Evolutionary conservation across 495 filamentous ascomycete species (phyloP).

Genomic region (Aspergillus taichungensis): DNA sequence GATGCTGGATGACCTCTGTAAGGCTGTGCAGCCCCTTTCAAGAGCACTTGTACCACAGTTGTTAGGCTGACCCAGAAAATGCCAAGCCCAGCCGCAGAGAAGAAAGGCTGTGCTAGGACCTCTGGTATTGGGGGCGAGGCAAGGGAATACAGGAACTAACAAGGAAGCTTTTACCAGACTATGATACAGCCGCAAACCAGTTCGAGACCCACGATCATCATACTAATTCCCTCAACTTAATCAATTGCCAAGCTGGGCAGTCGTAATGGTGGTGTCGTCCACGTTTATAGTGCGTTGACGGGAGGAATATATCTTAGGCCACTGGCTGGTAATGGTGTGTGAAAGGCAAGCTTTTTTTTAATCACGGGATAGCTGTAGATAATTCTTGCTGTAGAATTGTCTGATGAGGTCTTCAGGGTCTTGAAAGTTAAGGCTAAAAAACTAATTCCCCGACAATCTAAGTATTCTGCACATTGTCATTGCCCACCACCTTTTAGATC

Average conservation of each 20-base stretch:
- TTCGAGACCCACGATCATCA: not conserved
- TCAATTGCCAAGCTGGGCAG: too few relatives aligned
- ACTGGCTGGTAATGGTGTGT: too few relatives aligned
- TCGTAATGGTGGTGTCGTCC: too few relatives aligned
- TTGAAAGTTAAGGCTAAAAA: not conserved
- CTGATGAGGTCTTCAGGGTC: not conserved
- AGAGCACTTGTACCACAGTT: not conserved
- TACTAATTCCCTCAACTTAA: too few relatives aligned
- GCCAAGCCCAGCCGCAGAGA: not conserved
- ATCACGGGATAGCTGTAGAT: not conserved
- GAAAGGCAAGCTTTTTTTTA: too few relatives aligned
- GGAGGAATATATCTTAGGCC: too few relatives aligned
- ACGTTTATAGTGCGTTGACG: too few relatives aligned
- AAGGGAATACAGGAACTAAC: conserved; percentile 3
- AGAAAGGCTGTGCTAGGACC: conserved; percentile 2
- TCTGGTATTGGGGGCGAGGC: not conserved
- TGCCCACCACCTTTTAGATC: not conserved
- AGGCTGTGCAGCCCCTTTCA: not conserved
- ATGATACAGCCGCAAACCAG: not conserved
- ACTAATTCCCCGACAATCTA: too few relatives aligned
- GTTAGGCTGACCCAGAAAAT: conserved; percentile 2
- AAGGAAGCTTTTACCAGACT: not conserved
- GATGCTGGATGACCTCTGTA: not conserved
- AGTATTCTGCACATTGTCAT: not conserved
- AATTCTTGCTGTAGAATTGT: not conserved